Base-by-base conservation (phyloP, 1,139 yeast genomes). In the Saccharomyces hybrid region DNA sequence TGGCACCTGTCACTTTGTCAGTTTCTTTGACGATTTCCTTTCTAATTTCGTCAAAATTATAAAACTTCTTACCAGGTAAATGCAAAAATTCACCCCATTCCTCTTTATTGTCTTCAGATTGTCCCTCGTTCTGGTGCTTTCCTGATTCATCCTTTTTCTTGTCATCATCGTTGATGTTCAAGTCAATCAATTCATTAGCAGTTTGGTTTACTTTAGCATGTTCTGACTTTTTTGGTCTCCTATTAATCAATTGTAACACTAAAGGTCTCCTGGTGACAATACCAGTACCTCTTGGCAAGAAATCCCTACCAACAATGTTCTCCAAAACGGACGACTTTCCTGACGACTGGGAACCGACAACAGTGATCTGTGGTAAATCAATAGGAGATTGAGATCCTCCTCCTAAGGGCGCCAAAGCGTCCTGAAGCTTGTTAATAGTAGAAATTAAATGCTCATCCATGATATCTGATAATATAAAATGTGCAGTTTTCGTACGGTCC, bases 81-180 rank as follows among this genome's bases (percentile, higher is more conserved):
- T 93, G 99, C 62, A 93, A 80, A 71, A 93, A 93, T 72, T 93
- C 99, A 61, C 99, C 99, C 98, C 98, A 93, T 75, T 93, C 99
- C 60, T 88, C 95, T 50, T 80, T 81, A 67, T 90, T 90, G 70
- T 88, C 88, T 69, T 88, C 96, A 63, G 74, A 61, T 61, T 72
- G 76, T 26, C 69, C 68, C 74, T 27, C 67, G 65, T 11, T 59
- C 53, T n/a, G 31, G 28, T 23, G 16, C 8, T 31, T 13, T 20
- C 26, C 27, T 26, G 27, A 14, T 26, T 48, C n/a, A 29, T 48
- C n/a, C 38, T 34, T 13, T 31, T 16, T 59, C 14, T 66, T 60
- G 11, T 63, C 61, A 38, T 66, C 62, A 38, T 56, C 58, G 31
- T 57, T 56, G 16, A 63, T 56, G 46, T 56, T 57, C 53, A 77